Percentiles rank a stretch among this genome's conserved stretches.
Conservation (phyloP, 2,329 filamentous ascomycete genomes). For the Xylariales sp. region DNA sequence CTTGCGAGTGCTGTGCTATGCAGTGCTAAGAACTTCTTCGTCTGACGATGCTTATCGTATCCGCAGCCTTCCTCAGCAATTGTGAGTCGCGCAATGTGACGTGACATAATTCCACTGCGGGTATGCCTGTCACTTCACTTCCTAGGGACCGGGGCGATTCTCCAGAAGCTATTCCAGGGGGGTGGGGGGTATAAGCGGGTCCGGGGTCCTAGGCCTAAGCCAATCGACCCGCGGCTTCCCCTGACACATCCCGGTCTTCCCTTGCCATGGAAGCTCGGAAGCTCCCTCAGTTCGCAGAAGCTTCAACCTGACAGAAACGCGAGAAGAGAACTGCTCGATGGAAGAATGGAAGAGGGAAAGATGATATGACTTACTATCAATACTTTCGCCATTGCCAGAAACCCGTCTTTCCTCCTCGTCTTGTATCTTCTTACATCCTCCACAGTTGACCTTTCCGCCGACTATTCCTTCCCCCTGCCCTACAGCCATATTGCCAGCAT, state of each 20-base stretch:
- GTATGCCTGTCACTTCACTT: too few relatives aligned
- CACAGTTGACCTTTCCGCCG: slow-evolving; percentile 13
- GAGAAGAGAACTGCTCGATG: neutral
- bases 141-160: neutral
- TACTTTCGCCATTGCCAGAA: neutral
- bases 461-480: slow-evolving; percentile 8
- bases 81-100: neutral
- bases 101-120: neutral
- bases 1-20: too few relatives aligned
- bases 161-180: neutral
- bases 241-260: neutral
- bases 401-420: slow-evolving; percentile 14
- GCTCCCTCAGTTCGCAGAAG: too few relatives aligned
- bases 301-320: neutral
- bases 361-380: neutral
- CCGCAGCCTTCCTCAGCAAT: too few relatives aligned
- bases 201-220: neutral
- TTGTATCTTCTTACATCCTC: slow-evolving; percentile 21
- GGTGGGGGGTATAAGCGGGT: neutral
- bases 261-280: too few relatives aligned
- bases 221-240: neutral
- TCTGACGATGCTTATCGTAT: too few relatives aligned
- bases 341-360: neutral
- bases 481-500: slow-evolving; percentile 15
- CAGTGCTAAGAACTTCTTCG: too few relatives aligned